Percentiles rank a stretch among this genome's conserved stretches.
Evolutionary conservation across 192 early-diverging fungal species (phyloP).

Genomic region (Backusella sp.): DNA sequence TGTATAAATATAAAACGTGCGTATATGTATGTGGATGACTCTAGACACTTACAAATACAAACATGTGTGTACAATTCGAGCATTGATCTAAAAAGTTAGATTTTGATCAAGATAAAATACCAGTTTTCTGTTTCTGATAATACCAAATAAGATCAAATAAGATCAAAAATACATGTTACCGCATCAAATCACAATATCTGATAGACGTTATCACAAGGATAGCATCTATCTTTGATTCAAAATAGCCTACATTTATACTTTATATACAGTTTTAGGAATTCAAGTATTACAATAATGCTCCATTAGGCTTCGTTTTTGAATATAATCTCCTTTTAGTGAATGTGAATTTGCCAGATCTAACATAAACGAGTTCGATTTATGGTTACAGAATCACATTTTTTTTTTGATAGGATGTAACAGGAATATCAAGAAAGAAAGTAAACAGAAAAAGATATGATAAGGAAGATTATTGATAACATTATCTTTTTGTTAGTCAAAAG

Average conservation of each 20-base stretch:
- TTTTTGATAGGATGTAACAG: neutral
- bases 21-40: too few relatives aligned
- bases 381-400: neutral
- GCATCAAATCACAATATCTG: neutral
- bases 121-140: neutral
- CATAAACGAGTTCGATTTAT: neutral
- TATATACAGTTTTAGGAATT: neutral
- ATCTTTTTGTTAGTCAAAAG: constrained; percentile 4
- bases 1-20: too few relatives aligned
- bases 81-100: neutral
- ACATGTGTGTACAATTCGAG: neutral
- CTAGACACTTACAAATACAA: too few relatives aligned
- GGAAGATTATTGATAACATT: constrained; percentile 14
- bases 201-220: neutral
- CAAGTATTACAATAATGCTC: neutral
- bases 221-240: neutral
- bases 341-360: neutral
- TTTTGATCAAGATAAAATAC: neutral
- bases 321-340: neutral
- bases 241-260: neutral
- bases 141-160: neutral
- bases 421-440: neutral
- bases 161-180: neutral
- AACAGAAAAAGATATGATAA: constrained; percentile 5
- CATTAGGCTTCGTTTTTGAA: neutral